Base-by-base conservation (phyloP, 2,329 filamentous ascomycete genomes). In the Paecilomyces niveus region DNA sequence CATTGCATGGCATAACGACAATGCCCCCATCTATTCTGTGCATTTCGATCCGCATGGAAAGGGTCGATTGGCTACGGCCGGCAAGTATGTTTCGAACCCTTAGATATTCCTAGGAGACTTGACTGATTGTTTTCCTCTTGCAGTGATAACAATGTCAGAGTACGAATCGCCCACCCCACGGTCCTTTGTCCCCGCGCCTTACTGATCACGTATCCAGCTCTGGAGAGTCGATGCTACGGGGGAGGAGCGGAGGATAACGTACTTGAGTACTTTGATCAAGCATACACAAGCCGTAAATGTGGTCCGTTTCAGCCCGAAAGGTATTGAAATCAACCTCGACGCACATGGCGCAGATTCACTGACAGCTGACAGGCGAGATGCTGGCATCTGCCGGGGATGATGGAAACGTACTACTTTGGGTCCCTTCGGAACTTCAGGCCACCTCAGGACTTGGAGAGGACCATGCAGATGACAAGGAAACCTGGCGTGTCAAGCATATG, bases 221-320 rank as follows among this genome's bases (percentile, higher is more conserved):
- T 99, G 94, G 94, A 93, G 87, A 76, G 83, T 99, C 66, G 91
- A 97, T 63, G 80, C 83, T 55, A 87, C 89, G 61, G 92, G 90
- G 45, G 91, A 96, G 62, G 90, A 95, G 68, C 85, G 91, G 61
- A 95, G 89, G 70, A 90, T 96, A 63, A 89, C 91, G 59, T 99
- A 97, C 72, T 82, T 99, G 35, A 92, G 92, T 13, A 97, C 93
- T 2, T 83, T 99, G 57, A 82, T 87, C 61, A 97, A 96, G 73
- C 94, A 99, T 76, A 95, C 92, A 22, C 93, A 97, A 75, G 92
- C 94, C 52, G 94, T 99, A 67, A 99, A 99, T 78, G 94, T 99
- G 45, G 94, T 99, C 56, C 86, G 94, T 68, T 99, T 94, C 86
- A 90, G 90, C 68, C 94, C 94, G 24, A 90, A 90, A 83, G 93